Evolutionary conservation across 2,329 filamentous ascomycete genomes (phyloP), one percentile per base, ranked within the genome.

Genomic region (Diaporthe ampelina): DNA sequence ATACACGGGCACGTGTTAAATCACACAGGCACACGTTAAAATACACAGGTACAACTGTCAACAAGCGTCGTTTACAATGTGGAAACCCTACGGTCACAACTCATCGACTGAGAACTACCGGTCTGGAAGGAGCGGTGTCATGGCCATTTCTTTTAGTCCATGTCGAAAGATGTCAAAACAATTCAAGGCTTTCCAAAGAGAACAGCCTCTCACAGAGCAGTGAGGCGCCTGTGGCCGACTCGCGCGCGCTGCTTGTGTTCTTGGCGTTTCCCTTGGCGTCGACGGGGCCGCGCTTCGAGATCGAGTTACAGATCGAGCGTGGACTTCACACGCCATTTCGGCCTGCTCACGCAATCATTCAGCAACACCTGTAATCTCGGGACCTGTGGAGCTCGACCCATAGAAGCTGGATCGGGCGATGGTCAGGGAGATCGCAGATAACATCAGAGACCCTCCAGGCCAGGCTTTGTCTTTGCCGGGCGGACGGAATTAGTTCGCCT

Each of bases 261-360:
- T 81, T 79, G 48, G 90, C 84, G 69, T 89, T 87, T 70, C 76
- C 75, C 57, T 56, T 29, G 69, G 65, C n/a, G 73, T 65, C 70
- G 77, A 76, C n/a, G 76, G 76, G 13, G 77, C 45, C 15, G 56
- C 37, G 48, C 35, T 29, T 32, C 29, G 6, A 32, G 6, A 32
- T 32, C 6, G 29, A 29, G 29, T 32, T 32, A 32, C 6, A 32
- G 29, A 32, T 6, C 29, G 29, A 32, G 29, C 29, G 29, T 32
- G 29, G 29, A 32, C 29, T 7, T 32, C 29, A 32, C 29, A 32
- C 29, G 29, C 29, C 29, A 32, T 32, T 32, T 32, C 29, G 29
- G 29, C 29, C 29, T 32, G 29, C 4, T 32, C 29, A 4, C 4
- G 29, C 5, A 32, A 32, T 32, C 29, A 32, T 32, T 32, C 29